phyloP scores from a whole-genome alignment of 139 green algal species.

The Micractinium conductrix region DNA sequence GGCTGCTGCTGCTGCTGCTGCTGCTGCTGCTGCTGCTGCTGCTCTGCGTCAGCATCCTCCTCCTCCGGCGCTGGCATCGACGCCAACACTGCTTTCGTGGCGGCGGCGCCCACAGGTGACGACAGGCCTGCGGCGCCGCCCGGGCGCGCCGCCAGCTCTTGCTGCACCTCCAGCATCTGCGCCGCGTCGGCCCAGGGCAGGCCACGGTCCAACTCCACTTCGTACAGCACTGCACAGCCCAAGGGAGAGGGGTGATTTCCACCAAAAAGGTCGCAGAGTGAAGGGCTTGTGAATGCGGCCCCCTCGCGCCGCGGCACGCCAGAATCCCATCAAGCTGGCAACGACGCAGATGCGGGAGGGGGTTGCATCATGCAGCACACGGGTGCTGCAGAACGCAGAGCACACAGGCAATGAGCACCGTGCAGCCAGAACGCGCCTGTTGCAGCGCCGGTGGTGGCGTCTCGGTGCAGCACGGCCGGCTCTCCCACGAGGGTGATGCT shows the following conservation, averaged over 20 bases:
- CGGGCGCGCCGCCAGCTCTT: not conserved
- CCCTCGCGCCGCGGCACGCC: no score
- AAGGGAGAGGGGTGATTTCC: no score
- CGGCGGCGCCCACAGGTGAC: not conserved
- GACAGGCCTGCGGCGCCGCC: not conserved
- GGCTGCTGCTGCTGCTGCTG: conserved; percentile 8
- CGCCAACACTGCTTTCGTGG: not conserved
- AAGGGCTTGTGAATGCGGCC: no score
- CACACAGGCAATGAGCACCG: no score
- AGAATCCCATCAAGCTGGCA: no score
- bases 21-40: not conserved
- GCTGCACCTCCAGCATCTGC: conserved; percentile 40
- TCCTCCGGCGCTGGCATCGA: not conserved
- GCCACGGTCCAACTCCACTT: conserved; percentile 58
- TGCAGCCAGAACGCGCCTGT: conserved; percentile 30
- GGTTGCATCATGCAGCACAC: no score
- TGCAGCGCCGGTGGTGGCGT: not conserved
- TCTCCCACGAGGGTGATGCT: conserved; percentile 15
- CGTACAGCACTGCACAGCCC: conserved; percentile 61
- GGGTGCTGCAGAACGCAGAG: no score
- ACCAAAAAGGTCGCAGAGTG: no score
- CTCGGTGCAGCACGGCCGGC: conserved; percentile 16
- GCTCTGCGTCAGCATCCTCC: not conserved
- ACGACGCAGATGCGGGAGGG: no score
- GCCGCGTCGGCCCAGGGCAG: conserved; percentile 49